Evolutionary conservation across 1,139 yeast genomes (phyloP), one percentile per base, ranked within the genome.

Genomic region (Petasospora rhodanensis): DNA sequence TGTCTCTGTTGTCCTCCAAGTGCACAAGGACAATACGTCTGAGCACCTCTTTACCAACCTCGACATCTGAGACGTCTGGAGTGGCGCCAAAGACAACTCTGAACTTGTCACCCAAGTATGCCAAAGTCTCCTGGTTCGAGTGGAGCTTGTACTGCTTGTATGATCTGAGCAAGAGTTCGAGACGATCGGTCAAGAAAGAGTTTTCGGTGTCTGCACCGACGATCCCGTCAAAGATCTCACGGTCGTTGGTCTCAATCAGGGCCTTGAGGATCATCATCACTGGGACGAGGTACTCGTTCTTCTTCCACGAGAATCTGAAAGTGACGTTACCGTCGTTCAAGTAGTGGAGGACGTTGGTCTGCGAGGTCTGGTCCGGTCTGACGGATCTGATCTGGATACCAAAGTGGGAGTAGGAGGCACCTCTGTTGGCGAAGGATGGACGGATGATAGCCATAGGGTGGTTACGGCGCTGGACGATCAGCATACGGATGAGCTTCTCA

Each of bases 391-490:
- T 83, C 65, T 89, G 97, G 40, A 91, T 76, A 77, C 98, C 99
- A 50, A 64, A 93, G 45, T 80, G 78, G 31, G 96, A 70, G 64
- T 93, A 91, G 7, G 87, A 64, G 11, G 91, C 82, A 50, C 98
- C 99, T 70, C 98, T 81, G 64, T 87, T 87, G 34, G 81, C 81
- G 56, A 91, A 91, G 13, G 95, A 83, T 21, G 96, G 94, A 66
- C 99, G 86, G 41, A 87, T 80, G 50, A 91, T 78, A 8, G 97
- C 97, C 96, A 91, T 86, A 14, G 97, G 95, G 57, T 87, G 97
- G 60, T 93, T 91, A 61, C 98, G 75, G 62, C 97, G 81, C 64
- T 91, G 98, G 14, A 91, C 96, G 67, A 91, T 87, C 60, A 93
- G 76, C 97, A 91, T 86, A 65, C 98, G 85, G 52, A 91, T 78